Base-by-base conservation (phyloP, 2,329 filamentous ascomycete genomes). In the Exophiala alcalophila region DNA sequence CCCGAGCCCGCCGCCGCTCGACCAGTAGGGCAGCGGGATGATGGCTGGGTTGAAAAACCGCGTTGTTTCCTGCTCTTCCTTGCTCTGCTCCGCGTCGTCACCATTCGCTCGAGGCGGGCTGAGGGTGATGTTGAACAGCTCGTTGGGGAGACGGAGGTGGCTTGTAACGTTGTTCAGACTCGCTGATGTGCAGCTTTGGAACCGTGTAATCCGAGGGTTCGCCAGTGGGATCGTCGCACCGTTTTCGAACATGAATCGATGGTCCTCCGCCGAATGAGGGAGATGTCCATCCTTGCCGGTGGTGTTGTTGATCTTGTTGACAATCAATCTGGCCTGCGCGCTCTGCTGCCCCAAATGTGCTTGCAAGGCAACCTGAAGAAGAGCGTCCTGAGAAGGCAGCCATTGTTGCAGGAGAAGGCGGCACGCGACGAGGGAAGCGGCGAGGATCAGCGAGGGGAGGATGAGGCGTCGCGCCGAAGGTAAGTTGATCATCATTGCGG, bases 31-130 rank as follows among this genome's bases (percentile, higher is more conserved):
- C 18, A 67, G 53, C 2, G 64, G 57, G 19, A 67, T 54, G 26
- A 68, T 61, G 12, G 65, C 65, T 3, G 65, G 64, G 28, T 67
- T 68, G 52, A 67, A 67, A 37, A 50, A 52, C 21, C 46, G 48
- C 28, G 19, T 29, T 5, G 14, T 14, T 11, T 32, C 55, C 4
- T 50, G 40, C 16, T 48, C 40, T 5, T 20, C 18, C 3, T 47
- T 38, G n/a, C 34, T 42, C 11, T 29, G 6, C 9, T 25, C 11
- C 4, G 18, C 38, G 4, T 23, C 21, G n/a, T 25, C 23, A 8
- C 18, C n/a, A 9, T 38, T 56, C 3, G 30, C 18, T n/a, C 7
- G 18, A 18, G 52, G 40, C 19, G 59, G 47, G 2, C 49, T 57
- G 54, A 65, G 59, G 2, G 59, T 65, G 48, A 67, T 64, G 40